Evolutionary conservation across 2,329 filamentous ascomycete genomes (phyloP), one percentile per base, ranked within the genome.

Genomic region (Bisporella sp.): DNA sequence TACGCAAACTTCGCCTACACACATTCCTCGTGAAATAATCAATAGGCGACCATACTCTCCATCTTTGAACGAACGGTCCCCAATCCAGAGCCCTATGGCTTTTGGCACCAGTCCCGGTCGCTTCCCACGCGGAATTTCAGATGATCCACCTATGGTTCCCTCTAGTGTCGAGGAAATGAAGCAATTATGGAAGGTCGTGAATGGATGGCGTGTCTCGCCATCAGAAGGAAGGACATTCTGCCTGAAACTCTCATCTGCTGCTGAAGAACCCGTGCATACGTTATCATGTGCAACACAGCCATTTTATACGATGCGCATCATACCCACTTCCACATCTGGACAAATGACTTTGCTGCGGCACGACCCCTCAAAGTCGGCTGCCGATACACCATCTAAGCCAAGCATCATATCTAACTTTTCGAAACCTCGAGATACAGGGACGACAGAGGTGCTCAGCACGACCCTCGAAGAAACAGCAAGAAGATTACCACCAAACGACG

Each of bases 181-280:
- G 56, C 74, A 75, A 46, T 73, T 85, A 6, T 88, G 84, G 84
- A 80, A 85, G 59, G 81, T 82, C 0, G 73, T 79, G 53, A 87
- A 87, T 62, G 85, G 84, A 9, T 87, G 81, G 81, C 75, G 79
- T 60, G 83, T 82, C 2, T 76, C 81, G 0, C 64, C 72, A 1
- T 73, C 74, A 3, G 79, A 84, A 61, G 80, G 79, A 5, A 71
- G 77, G 28, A 73, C 75, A 29, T 85, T 76, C 66, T 82, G 78
- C 62, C 68, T 85, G 61, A 76, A 74, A 56, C 66, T 84, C 65
- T 69, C 72, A 1, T 73, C 75, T 52, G 74, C 78, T 51, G 71
- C 70, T 45, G 79, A 84, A 57, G 77, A 82, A 4, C 84, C 83
- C 0, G 73, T 86, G 13, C 86, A 87, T 58, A 82, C 79, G 1